A percentile compares a stretch with the other conserved stretches of the same genome.
Conservation (phyloP, 2,329 filamentous ascomycete species). For the Fusarium bactridioides region DNA sequence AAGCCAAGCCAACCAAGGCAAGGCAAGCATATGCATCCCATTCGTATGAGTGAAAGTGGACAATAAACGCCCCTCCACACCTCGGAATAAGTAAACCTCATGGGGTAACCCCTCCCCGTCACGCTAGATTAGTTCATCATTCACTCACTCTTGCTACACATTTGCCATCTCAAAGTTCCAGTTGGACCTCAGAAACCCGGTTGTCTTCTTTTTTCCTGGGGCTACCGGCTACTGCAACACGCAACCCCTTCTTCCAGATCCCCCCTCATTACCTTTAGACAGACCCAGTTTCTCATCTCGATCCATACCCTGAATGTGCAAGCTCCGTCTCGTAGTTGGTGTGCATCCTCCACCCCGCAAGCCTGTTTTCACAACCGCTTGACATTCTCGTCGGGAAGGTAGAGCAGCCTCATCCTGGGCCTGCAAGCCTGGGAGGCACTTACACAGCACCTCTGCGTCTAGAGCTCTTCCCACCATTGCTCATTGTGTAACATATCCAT, state of each 20-base stretch:
- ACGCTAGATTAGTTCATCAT: constrained; percentile 23
- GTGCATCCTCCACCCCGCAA: constrained; percentile 32
- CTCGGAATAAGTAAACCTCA: constrained; percentile 32
- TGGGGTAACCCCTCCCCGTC: constrained; percentile 37
- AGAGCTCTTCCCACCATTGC: constrained; percentile 2
- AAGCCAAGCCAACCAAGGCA: constrained; percentile 9
- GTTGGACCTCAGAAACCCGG: neutral
- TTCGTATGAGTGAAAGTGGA: constrained; percentile 14
- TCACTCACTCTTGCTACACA: neutral
- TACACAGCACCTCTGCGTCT: constrained; percentile 3
- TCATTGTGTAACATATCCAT: constrained; percentile 17
- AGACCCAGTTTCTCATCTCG: constrained; percentile 31
- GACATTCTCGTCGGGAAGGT: neutral
- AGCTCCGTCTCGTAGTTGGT: constrained; percentile 26
- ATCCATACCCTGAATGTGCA: constrained; percentile 25
- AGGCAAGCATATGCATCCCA: constrained; percentile 19
- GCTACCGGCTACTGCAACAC: constrained; percentile 2
- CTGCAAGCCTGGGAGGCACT: neutral
- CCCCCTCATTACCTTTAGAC: neutral
- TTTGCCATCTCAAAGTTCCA: neutral
- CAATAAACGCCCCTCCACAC: constrained; percentile 14
- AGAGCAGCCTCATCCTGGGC: constrained; percentile 21
- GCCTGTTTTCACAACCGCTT: constrained; percentile 28
- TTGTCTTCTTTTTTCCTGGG: neutral
- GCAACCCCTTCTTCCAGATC: constrained; percentile 13